Evolutionary conservation across 2,329 filamentous ascomycete genomes (phyloP), one percentile per base, ranked within the genome.

Genomic region (Neospermospora avenae): DNA sequence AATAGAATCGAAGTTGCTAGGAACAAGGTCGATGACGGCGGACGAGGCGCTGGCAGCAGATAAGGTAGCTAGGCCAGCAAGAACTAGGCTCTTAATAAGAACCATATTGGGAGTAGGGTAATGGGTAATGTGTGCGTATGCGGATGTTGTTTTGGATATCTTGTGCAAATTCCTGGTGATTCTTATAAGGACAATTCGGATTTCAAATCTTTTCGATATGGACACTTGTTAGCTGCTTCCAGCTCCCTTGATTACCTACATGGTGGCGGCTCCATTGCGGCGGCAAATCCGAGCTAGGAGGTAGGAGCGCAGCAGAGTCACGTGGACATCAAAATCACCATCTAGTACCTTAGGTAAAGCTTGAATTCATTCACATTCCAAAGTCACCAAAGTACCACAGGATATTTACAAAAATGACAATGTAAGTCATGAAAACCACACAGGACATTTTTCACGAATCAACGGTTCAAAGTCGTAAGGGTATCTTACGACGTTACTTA

Each of bases 1-100:
- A 58, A 96, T 82, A 51, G 88, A 79, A 80, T 98, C 93, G 75
- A 99, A 99, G 81, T 97, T 99, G 70, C 81, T 80, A 58, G 93
- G 92, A 62, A 89, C 86, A 63, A 99, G 87, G 76, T 98, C 93
- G 70, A 96, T 81, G 65, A 99, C 95, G 59, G 90, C 89, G 58
- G 91, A 95, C 70, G 67, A 57, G 39, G 63, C 37, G 45, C 61
- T 39, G 37, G 77, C 78, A 65, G 79, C 77, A 56, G 81, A 77
- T 42, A 66, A 54, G 37, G 66, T 65, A 52, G 65, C 66, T 46
- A 87, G 75, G 63, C 80, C 79, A 66, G 80, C 77, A 74, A 86
- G 75, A 75, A 84, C 74, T 70, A 87, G 77, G 77, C 80, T 82
- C 80, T 84, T 85, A 67, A 87, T 67, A 59, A 83, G 75, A 62